Conservation (phyloP, 139 green algal species). For the Diplosphaera chodatii region DNA sequence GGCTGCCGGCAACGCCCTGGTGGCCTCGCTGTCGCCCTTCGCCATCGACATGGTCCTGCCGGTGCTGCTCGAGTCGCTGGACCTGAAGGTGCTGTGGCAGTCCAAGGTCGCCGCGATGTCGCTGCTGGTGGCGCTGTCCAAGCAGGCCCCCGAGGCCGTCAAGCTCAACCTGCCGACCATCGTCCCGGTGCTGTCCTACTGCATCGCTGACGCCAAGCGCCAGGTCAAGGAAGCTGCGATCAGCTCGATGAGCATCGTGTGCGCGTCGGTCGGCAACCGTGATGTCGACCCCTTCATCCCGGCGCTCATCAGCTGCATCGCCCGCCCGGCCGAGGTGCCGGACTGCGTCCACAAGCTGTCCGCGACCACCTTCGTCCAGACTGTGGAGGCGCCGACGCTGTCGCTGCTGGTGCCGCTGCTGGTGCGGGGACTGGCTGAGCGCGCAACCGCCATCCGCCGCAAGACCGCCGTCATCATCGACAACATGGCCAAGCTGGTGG, state of each 20-base stretch:
- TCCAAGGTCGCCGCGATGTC: conserved; percentile 66
- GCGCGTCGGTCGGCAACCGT: conserved; percentile 65
- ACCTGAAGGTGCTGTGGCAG: conserved; percentile 57
- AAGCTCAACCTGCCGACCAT: conserved; percentile 64
- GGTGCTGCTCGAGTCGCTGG: conserved; percentile 58
- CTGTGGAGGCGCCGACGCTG: conserved; percentile 69
- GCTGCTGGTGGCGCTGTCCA: conserved; percentile 49
- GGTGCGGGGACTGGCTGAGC: conserved; percentile 76
- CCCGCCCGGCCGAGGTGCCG: conserved; percentile 57
- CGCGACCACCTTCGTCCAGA: conserved; percentile 82
- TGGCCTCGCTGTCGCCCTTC: conserved; percentile 36
- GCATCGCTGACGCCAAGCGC: conserved; percentile 63
- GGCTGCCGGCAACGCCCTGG: conserved; percentile 27
- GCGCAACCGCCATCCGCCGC: conserved; percentile 81
- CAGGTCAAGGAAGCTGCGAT: conserved; percentile 42
- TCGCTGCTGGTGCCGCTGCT: conserved; percentile 87
- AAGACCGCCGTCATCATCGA: conserved; percentile 81
- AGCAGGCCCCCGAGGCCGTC: conserved; percentile 45
- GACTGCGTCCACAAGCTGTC: conserved; percentile 89
- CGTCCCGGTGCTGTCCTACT: conserved; percentile 59
- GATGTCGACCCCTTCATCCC: conserved; percentile 88
- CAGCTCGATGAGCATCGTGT: conserved; percentile 38
- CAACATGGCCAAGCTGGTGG: conserved; percentile 94
- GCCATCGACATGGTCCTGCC: conserved; percentile 48
- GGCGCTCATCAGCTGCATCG: conserved; percentile 72